Percentiles rank a stretch among this genome's conserved stretches.
Evolutionary conservation across 345 rosid species (phyloP).

Genomic region (Abelmoschus esculentus): DNA sequence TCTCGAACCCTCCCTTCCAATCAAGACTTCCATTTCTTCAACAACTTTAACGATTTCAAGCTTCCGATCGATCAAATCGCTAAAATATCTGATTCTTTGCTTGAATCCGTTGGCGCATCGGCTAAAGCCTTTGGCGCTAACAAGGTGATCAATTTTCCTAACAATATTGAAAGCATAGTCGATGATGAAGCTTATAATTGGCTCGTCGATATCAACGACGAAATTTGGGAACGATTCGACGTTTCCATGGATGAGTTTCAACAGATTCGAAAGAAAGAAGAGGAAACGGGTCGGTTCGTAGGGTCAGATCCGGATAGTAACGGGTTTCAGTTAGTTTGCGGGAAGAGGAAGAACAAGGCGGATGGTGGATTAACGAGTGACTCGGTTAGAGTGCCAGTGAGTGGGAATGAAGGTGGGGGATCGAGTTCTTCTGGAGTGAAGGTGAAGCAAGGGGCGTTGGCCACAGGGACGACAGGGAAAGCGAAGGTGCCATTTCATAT

Average conservation of each 20-base stretch:
- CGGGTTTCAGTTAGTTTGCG: constrained; percentile 71
- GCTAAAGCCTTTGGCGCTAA: constrained; percentile 19
- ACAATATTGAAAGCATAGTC: constrained; percentile 21
- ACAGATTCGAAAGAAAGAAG: constrained; percentile 36
- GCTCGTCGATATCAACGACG: constrained; percentile 66
- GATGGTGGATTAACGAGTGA: constrained; percentile 8
- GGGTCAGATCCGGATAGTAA: constrained; percentile 19
- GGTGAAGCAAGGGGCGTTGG: constrained; percentile 40
- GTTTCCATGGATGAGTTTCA: constrained; percentile 46
- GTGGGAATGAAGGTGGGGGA: constrained; percentile 12
- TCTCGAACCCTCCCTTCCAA: constrained; percentile 52
- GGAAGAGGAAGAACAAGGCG: constrained; percentile 57
- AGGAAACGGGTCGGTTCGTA: constrained; percentile 30
- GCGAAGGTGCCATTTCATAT: constrained; percentile 66
- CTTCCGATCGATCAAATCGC: constrained; percentile 42
- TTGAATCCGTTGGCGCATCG: constrained; percentile 50
- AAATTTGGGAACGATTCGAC: constrained; percentile 58
- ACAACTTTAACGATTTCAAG: constrained; percentile 73
- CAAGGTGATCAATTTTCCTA: constrained; percentile 28
- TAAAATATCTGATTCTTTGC: constrained; percentile 39
- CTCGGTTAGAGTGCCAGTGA: constrained; percentile 10
- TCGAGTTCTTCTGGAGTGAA: constrained; percentile 36
- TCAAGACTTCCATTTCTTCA: constrained; percentile 73
- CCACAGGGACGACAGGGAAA: constrained; percentile 32
- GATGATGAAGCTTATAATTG: constrained; percentile 61